These are phyloP conservation scores for Rhodomyrtus tomentosa DNA, from an alignment of 345 rosid genomes.

Conservation along the genomic window DNA sequence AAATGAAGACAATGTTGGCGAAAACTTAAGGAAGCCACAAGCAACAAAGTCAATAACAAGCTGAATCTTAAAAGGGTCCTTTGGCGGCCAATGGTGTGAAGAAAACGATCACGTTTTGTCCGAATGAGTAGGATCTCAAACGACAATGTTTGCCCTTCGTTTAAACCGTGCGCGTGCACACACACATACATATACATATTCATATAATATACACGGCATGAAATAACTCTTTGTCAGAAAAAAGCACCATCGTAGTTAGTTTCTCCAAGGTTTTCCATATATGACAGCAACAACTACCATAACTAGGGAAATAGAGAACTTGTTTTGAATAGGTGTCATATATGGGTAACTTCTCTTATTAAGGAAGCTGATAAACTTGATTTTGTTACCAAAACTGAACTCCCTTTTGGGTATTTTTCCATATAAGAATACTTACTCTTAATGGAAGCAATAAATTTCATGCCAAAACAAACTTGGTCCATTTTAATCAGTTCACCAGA, in stretches of 20 bases:
- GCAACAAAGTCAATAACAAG: too few relatives aligned
- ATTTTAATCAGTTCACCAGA: neutral
- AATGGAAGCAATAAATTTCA: neutral
- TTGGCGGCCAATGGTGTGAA: neutral
- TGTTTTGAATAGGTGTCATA: neutral
- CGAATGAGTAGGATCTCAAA: neutral
- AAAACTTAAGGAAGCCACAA: too few relatives aligned
- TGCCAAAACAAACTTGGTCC: neutral
- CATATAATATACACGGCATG: neutral
- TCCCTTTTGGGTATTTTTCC: neutral
- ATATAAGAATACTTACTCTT: neutral
- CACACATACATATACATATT: too few relatives aligned
- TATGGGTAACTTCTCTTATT: neutral
- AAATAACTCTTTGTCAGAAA: neutral
- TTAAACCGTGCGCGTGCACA: too few relatives aligned
- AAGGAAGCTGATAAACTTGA: neutral
- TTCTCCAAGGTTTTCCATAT: neutral
- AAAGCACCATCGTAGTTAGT: neutral
- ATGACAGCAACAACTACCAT: neutral
- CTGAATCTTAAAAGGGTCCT: neutral
- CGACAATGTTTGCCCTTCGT: neutral
- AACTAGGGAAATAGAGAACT: neutral
- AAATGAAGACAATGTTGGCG: neutral
- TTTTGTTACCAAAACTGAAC: neutral
- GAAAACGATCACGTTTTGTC: neutral